Base-by-base conservation (phyloP, 768 basidiomycete genomes). In the Solioccasus polychromus region DNA sequence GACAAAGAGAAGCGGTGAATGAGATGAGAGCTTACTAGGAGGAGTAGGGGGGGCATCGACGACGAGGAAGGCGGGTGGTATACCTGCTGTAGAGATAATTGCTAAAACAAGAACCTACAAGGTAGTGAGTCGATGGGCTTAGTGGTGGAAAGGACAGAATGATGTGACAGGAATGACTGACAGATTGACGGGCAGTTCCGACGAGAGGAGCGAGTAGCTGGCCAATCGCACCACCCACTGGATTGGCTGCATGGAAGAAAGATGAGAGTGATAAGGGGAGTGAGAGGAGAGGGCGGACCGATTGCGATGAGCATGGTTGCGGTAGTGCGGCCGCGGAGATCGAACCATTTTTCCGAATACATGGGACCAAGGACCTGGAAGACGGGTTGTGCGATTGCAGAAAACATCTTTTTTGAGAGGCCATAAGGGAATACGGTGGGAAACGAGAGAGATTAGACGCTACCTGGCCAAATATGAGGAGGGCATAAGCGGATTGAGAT, bases 321-420 rank as follows among this genome's bases (percentile, higher is more conserved):
- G 0, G 89, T 91, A 3, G 85, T 90, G 32, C 90, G 74, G 12
- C 83, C 80, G 47, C 77, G 71, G 37, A 90, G 66, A 49, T 85
- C 80, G 56, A 92, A 92, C 90, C 90, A 92, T 25, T 68, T 78
- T 60, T 92, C 86, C 0, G 89, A 90, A 63, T 85, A 92, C 42
- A 78, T 82, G 2, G 90, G 87, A 5, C 85, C 85, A 8, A 91
- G 67, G 20, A 92, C 77, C 65, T 88, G 88, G 62, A 80, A 91
- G 12, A 83, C 69, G 3, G 88, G 81, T 57, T 88, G 85, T 3
- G 85, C 71, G 36, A 88, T 63, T 2, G 78, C 78, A 7, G 78
- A 72, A 31, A 90, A 73, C 14, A 82, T 53, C 87, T 89, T 45
- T n/a, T n/a, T n/a, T 23, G 12, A 18, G 11, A 8, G 7, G 29